Percentiles rank a stretch among this genome's conserved stretches.
These are phyloP conservation scores for Trichaptum fuscoviolaceum DNA, from an alignment of 768 basidiomycete species.

Conservation along the genomic window DNA sequence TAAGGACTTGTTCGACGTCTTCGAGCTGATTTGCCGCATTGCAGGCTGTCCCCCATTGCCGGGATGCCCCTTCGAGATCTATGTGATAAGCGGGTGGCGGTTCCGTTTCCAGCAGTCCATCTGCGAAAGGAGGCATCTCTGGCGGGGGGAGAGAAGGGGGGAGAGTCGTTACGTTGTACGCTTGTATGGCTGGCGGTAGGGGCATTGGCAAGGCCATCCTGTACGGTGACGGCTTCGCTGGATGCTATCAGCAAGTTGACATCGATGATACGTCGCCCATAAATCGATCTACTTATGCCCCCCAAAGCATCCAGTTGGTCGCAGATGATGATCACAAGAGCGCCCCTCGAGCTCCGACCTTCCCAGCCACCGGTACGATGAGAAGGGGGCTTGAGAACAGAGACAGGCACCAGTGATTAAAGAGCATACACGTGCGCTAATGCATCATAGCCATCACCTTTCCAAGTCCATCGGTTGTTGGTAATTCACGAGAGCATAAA, in stretches of 20 bases:
- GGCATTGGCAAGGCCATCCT: neutral
- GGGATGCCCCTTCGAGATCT: neutral
- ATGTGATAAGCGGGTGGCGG: neutral
- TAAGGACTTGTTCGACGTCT: neutral
- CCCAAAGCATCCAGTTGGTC: neutral
- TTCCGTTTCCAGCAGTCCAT: neutral
- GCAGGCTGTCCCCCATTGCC: neutral
- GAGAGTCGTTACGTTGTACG: neutral
- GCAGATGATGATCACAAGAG: neutral
- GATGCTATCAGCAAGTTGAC: neutral
- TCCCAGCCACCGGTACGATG: neutral
- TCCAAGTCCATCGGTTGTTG: neutral
- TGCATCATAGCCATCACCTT: neutral
- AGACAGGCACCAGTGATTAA: neutral
- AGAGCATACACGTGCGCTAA: neutral
- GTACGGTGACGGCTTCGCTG: neutral
- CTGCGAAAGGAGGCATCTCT: neutral
- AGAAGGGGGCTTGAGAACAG: neutral
- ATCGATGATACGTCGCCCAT: neutral
- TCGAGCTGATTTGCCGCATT: neutral
- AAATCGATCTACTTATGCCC: neutral
- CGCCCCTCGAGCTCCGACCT: neutral
- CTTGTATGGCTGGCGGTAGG: neutral
- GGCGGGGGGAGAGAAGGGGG: neutral
- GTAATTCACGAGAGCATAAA: neutral